A percentile compares a stretch with the other conserved stretches of the same genome.
phyloP scores from a whole-genome alignment of 2,329 filamentous ascomycete genomes.

The Madurella mycetomatis region DNA sequence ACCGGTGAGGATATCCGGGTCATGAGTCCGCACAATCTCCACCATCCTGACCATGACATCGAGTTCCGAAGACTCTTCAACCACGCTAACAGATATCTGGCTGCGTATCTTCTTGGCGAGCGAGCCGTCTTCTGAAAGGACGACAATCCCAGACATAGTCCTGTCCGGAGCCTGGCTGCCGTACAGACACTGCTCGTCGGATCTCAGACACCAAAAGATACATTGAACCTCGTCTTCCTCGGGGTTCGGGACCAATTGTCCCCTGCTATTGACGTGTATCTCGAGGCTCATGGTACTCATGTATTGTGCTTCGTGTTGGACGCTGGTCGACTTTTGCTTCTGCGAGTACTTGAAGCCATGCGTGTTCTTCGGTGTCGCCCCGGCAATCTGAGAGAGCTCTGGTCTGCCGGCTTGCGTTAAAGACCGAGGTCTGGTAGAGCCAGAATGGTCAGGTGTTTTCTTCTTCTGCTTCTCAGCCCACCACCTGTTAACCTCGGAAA shows the following conservation, averaged over 20 bases:
- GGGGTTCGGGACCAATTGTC: slow-evolving; percentile 77
- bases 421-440: slow-evolving; percentile 4
- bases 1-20: slow-evolving; percentile 90
- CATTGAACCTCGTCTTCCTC: slow-evolving; percentile 84
- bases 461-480: slow-evolving; percentile 40
- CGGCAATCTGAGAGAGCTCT: slow-evolving; percentile 78
- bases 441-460: slow-evolving; percentile 18
- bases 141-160: slow-evolving; percentile 65
- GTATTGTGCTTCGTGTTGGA: slow-evolving; percentile 81
- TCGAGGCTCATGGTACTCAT: slow-evolving; percentile 98
- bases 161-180: slow-evolving; percentile 44
- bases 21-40: slow-evolving; percentile 74
- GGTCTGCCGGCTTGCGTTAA: slow-evolving; percentile 17
- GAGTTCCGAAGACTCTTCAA: slow-evolving; percentile 73
- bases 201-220: slow-evolving; percentile 86
- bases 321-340: slow-evolving; percentile 66
- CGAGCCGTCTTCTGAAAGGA: slow-evolving; percentile 59
- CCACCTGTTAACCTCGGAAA: slow-evolving; percentile 67
- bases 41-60: slow-evolving; percentile 83
- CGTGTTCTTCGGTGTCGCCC: slow-evolving; percentile 75
- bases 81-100: slow-evolving; percentile 57
- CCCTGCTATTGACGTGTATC: slow-evolving; percentile 83
- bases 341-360: slow-evolving; percentile 85
- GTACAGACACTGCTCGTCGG: slow-evolving; percentile 58
- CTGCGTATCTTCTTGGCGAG: slow-evolving; percentile 59